A percentile compares a stretch with the other conserved stretches of the same genome.
Evolutionary conservation across 2,329 filamentous ascomycete species (phyloP).

Genomic region (Fusarium begoniae): DNA sequence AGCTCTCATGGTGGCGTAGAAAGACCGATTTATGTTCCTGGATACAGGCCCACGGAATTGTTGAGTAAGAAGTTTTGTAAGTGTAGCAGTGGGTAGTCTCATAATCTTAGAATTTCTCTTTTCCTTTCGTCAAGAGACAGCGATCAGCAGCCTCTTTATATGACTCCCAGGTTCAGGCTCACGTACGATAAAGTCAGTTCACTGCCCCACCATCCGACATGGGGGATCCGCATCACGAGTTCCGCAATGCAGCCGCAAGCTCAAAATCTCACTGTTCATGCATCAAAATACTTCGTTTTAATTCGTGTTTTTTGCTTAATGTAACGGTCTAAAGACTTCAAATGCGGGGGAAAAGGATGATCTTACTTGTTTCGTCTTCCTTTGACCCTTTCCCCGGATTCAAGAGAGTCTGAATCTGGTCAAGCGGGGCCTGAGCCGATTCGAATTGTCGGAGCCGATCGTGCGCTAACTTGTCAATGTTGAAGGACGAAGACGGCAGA

Average conservation of each 20-base stretch:
- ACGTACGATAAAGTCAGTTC: conserved; percentile 28
- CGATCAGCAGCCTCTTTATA: conserved; percentile 17
- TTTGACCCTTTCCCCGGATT: conserved; percentile 12
- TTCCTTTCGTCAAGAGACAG: neutral
- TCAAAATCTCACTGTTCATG: neutral
- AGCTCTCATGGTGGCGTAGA: conserved; percentile 62
- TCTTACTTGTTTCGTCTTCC: conserved; percentile 2
- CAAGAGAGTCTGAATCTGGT: neutral
- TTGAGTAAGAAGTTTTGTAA: neutral
- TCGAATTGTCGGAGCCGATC: conserved; percentile 7
- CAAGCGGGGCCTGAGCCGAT: conserved; percentile 18
- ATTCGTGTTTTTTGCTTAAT: neutral
- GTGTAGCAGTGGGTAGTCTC: neutral
- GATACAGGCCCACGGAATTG: neutral
- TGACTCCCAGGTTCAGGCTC: neutral
- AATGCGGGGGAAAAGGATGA: conserved; percentile 21
- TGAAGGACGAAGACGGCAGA: neutral
- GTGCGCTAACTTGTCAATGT: neutral
- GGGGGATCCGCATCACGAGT: neutral
- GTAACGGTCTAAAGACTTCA: neutral
- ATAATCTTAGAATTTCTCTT: neutral
- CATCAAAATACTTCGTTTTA: neutral
- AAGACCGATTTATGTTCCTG: neutral
- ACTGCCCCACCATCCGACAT: conserved; percentile 20
- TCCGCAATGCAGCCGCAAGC: conserved; percentile 9